Base-by-base conservation (phyloP, 371 early-diverging fungal species). In the Mucor circinelloides region DNA sequence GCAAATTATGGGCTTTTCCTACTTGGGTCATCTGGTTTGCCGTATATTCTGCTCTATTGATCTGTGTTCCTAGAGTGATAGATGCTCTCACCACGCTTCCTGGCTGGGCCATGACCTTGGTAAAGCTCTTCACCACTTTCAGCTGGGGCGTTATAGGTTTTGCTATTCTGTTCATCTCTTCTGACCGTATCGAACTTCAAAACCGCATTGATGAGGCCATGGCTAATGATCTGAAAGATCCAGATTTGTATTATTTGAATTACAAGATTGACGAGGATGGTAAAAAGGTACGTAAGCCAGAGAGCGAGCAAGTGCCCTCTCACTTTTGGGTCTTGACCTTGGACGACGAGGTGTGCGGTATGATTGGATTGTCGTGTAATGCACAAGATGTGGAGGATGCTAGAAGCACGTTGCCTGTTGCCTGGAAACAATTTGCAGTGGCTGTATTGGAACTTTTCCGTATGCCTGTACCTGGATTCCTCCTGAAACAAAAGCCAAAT, bases 251-350 rank as follows among this genome's bases (percentile, higher is more conserved):
- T 42, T 84, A 84, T 65, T 56, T 84, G 15, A 74, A 77, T 25
- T 73, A 66, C 62, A 66, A 28, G 7, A 56, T 66, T 9, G 58
- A 65, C 23, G 58, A 67, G 15, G 58, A 71, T 8, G 67, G 60
- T 0, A 71, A 75, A 36, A 73, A 82, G 78, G 74, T 69, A 46
- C 69, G 67, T 68, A 77, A 73, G 40, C 68, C 73, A 4, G 64
- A 71, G 17, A 27, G 63, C 1, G 77, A 80, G 38, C 74, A 69
- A 15, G 56, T 67, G 1, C 75, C 79, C 21, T 73, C 77, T 28
- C 80, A 80, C 44, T 84, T 84, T 56, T 84, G 84, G 84, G 77
- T 84, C 0, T 61, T 84, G 19, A 57, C 67, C 0, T 62, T 80
- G 40, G 77, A 81, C 23, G 68, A 69, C 28, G 62, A 58, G 2